Conservation (phyloP, 164 flowering plant genomes). For the Stephania yunnanensis region DNA sequence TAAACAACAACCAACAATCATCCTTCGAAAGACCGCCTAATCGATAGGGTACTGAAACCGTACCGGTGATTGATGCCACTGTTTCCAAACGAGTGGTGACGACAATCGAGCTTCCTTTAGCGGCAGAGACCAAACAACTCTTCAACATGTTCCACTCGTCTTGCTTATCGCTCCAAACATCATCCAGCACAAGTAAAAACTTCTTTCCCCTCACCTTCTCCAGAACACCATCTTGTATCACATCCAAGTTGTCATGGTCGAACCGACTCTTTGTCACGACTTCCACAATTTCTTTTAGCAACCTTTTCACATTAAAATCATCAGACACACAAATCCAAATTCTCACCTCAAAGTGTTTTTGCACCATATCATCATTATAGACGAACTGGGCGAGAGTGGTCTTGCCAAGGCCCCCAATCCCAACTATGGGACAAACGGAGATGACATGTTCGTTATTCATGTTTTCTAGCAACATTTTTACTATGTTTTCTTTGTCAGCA, state of each 20-base stretch:
- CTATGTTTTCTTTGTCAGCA: neutral
- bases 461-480: neutral
- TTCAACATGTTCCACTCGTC: no score
- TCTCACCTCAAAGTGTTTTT: neutral
- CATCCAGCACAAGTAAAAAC: neutral
- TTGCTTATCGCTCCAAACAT: no score
- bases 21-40: no score
- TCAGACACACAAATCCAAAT: no score
- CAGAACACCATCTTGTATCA: neutral
- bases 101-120: neutral
- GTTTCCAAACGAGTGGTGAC: neutral
- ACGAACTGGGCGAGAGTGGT: no score
- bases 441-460: neutral
- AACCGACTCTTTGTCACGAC: no score
- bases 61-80: neutral
- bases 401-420: neutral
- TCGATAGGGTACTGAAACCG: no score
- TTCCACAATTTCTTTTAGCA: no score
- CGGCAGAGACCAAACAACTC: neutral
- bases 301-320: no score
- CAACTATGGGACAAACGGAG: neutral
- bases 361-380: neutral
- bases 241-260: neutral
- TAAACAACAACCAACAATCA: constrained; percentile 1
- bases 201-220: neutral